phyloP scores from a whole-genome alignment of 208 protist species.

The Acanthamoeba castellanii region DNA sequence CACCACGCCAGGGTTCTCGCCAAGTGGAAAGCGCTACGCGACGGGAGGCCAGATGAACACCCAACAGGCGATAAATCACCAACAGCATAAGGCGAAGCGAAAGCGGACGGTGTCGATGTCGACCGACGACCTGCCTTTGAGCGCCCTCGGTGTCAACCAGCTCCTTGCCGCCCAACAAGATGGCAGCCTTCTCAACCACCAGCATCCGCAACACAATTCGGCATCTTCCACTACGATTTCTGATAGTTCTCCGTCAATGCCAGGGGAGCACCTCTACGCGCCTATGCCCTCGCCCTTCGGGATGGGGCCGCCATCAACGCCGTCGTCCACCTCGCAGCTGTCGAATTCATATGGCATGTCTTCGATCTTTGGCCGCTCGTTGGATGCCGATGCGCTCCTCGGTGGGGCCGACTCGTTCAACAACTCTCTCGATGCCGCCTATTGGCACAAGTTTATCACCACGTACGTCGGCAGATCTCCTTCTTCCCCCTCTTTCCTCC shows the following conservation, averaged over 20 bases:
- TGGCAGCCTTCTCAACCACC: no score
- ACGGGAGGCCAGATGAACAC: no score
- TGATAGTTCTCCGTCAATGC: neutral
- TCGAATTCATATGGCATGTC: neutral
- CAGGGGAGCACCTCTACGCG: neutral
- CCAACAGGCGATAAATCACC: neutral
- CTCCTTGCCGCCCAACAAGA: no score
- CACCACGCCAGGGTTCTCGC: neutral
- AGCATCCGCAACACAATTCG: neutral
- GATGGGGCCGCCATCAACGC: neutral
- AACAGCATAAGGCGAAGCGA: neutral
- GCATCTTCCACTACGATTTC: neutral
- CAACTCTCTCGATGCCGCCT: constrained; percentile 1
- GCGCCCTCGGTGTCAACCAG: neutral
- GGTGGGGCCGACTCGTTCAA: neutral
- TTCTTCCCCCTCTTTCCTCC: neutral
- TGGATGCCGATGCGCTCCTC: neutral
- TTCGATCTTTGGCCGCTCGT: neutral
- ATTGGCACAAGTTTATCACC: constrained; percentile 12
- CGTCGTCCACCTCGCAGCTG: neutral
- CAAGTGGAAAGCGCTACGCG: neutral
- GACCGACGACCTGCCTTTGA: constrained; percentile 24
- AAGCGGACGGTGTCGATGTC: constrained; percentile 27
- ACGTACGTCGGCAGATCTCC: neutral
- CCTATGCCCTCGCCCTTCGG: constrained; percentile 2